A percentile compares a stretch with the other conserved stretches of the same genome.
Evolutionary conservation across 345 rosid species (phyloP).

Genomic region (Zanthoxylum bungeanum): DNA sequence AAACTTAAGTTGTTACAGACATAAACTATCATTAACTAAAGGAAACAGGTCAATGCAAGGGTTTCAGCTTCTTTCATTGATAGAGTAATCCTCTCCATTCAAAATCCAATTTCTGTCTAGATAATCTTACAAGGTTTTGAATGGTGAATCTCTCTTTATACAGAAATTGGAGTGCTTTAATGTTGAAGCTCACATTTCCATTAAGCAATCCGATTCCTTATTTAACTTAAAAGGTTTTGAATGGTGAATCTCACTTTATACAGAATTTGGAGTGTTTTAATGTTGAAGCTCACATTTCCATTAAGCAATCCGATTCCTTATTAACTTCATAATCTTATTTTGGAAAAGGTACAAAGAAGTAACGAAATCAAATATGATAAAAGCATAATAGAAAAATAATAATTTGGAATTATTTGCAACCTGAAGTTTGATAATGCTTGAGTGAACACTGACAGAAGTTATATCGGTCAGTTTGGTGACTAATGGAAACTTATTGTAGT

Average conservation of each 20-base stretch:
- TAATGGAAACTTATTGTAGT: constrained; percentile 73
- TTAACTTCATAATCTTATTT: not conserved
- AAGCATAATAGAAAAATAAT: not conserved
- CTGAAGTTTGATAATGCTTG: constrained; percentile 79
- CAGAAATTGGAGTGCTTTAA: not conserved
- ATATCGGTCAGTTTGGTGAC: constrained; percentile 70
- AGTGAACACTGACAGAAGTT: constrained; percentile 66
- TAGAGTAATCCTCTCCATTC: not conserved
- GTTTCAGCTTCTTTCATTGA: not conserved
- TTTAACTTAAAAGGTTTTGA: not conserved
- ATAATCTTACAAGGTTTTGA: not conserved
- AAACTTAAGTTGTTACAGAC: not conserved
- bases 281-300: not conserved
- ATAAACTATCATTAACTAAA: not conserved
- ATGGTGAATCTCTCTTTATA: not conserved
- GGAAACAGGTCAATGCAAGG: not conserved
- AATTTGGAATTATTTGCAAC: constrained; percentile 29
- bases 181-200: not conserved
- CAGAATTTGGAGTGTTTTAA: not conserved
- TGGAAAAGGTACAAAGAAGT: not conserved
- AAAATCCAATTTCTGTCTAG: not conserved
- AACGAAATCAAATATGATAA: not conserved
- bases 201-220: not conserved
- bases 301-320: not conserved
- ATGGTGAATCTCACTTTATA: not conserved